Evolutionary conservation across 1,284 basidiomycete species (phyloP), one percentile per base, ranked within the genome.

Genomic region (Leucoagaricus sp.): DNA sequence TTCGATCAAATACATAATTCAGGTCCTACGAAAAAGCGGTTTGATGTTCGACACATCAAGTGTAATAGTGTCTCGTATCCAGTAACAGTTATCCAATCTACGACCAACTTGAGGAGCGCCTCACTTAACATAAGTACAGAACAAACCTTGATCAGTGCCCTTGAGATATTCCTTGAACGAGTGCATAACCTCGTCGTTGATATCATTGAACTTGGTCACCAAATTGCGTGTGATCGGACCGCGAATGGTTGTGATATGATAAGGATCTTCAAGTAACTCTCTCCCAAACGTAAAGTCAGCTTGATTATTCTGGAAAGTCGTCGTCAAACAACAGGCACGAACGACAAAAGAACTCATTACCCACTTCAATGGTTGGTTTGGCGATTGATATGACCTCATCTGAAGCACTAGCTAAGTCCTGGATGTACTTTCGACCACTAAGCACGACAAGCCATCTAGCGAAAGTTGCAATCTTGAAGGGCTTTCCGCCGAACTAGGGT

Each of bases 11-110:
- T 46, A 63, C 66, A 66, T 4, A 65, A 38, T 5, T 66, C 65
- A 13, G 67, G 58, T 8, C 65, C 67, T 46, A 69, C 63, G 40
- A 67, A 60, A 7, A 64, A 49, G 17, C 66, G 54, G 31, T 69
- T 67, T 19, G 52, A 64, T 2, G 63, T 63, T 21, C 65, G 49
- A 47, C 60, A 62, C 31, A 65, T 58, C 31, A 66, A 61, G 9
- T 63, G 58, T 46, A 62, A 53, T 6, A 60, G 44, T 0, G 60
- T 63, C 8, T 60, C 36, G 8, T 60, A 57, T 12, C 51, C 57
- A 5, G 48, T 51, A 23, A 64, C 52, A 17, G 58, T 44, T 6
- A 45, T 34, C 63, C 63, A 66, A 31, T 63, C 67, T 68, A 41
- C n/a, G 10, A 33, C 19, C 12, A 44, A 28, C n/a, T 21, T 23